A percentile compares a stretch with the other conserved stretches of the same genome.
These are phyloP conservation scores for Rhynchospora tenuis DNA, from an alignment of 176 grass and related monocot genomes.

Conservation along the genomic window DNA sequence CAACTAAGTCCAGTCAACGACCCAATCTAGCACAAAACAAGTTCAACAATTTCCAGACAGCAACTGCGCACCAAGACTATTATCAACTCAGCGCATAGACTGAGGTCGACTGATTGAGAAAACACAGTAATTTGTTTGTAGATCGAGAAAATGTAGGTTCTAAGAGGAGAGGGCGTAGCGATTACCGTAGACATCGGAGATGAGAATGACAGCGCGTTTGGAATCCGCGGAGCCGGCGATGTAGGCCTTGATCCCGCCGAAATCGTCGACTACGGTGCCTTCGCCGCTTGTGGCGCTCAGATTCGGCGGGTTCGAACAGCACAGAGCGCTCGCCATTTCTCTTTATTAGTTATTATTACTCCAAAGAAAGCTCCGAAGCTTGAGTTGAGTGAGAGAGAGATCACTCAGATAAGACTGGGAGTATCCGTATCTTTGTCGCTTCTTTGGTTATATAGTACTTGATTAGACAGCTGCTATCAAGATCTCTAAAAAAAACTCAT, in stretches of 20 bases:
- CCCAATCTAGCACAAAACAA: neutral
- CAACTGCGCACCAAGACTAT: neutral
- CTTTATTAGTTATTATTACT: neutral
- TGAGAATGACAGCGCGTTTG: constrained; percentile 55
- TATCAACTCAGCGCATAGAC: neutral
- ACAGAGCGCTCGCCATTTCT: constrained; percentile 58
- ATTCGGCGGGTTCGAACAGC: constrained; percentile 57
- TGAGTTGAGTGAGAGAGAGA: neutral
- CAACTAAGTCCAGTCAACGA: neutral
- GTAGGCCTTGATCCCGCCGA: constrained; percentile 66
- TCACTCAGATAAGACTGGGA: no score
- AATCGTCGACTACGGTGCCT: constrained; percentile 61
- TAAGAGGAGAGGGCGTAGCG: neutral
- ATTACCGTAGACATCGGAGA: constrained; percentile 67
- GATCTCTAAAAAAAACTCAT: no score
- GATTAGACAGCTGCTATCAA: no score
- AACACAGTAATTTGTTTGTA: neutral
- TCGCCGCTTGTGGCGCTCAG: constrained; percentile 38
- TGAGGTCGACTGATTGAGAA: neutral
- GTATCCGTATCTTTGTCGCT: no score
- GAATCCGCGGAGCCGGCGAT: constrained; percentile 28
- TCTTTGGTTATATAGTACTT: no score
- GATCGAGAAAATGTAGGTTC: neutral
- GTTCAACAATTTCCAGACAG: neutral
- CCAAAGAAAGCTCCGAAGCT: neutral